Evolutionary conservation across 2,329 filamentous ascomycete genomes (phyloP), one percentile per base, ranked within the genome.

Genomic region (Ceratocystis diversiconidia): DNA sequence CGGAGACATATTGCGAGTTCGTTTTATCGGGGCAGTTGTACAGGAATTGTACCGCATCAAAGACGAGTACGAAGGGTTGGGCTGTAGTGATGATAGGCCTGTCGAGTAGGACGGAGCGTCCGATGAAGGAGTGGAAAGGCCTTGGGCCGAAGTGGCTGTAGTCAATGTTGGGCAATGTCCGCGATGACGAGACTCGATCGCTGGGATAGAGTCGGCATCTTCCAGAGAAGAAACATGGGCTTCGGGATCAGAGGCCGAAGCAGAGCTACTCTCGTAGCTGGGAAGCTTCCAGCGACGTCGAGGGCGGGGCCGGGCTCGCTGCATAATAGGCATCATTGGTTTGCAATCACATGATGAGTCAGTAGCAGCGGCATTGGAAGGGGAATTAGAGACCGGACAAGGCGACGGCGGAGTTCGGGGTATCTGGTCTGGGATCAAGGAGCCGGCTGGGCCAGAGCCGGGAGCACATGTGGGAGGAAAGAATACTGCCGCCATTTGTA

Each of bases 401-500:
- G 52, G 52, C 52, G 25, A 57, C 52, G 52, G 28, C 22, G 28
- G 52, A 30, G 28, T 57, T 52, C 48, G 52, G 10, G 52, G 15
- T 57, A 52, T 52, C 48, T 57, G 25, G 52, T 30, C 25, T 57
- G 52, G 12, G 52, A 15, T 32, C 5, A 10, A 32, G 28, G 30
- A 12, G 52, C 28, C 30, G 52, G 22, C 52, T n/a, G 28, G n/a
- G 25, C 12, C 12, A 30, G 52, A 32, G 25, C 52, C 25, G 25
- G 25, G 25, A 57, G 12, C 22, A 57, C 25, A 57, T 32, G 46
- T 25, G 25, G 61, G n/a, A 17, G 28, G 55, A 19, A 63, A 22
- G 10, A 64, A 64, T 6, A 63, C 62, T 17, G 68, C 61, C 4
- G 66, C 36, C 41, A 66, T 66, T 57, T 28, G 52, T 57, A 57